Base-by-base conservation (phyloP, 306 rosid species). In the Astragalus glycyphyllos region DNA sequence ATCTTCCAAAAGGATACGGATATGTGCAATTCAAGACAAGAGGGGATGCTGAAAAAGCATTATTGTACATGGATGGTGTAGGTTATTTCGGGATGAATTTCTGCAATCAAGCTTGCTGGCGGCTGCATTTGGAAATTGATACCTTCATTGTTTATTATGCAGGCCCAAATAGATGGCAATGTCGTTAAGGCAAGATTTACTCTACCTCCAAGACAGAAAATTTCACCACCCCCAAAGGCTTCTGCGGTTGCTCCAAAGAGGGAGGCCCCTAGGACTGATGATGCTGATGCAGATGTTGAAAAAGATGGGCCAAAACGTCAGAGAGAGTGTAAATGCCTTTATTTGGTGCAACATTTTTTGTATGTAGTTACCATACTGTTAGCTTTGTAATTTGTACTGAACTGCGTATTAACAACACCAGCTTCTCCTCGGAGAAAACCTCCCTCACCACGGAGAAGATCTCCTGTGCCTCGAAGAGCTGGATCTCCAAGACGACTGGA, bases 81-180 rank as follows among this genome's bases (percentile, higher is more conserved):
- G 68, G 97, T 82, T 71, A 77, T 80, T 38, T 31, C 38, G 17
- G 48, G 71, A 68, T 42, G 64, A 8, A 15, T 74, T 69, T 74
- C 31, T 46, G 2, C 68, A 47, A 20, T 62, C 32, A 69, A 65
- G 53, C 56, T n/a, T 75, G 37, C 32, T 51, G 31, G 54, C n/a
- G 58, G 40, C 17, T 35, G 16, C 73, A 56, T 69, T 31, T 61
- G 17, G 78, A 71, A 35, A 62, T 63, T 67, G 54, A 73, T 77
- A 69, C 53, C 10, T 47, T 71, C 10, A 40, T 45, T 81, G 55
- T 57, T 76, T 75, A 47, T 42, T 69, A 77, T 86, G 81, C 85
- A 95, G 99, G 97, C 92, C 41, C 97, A 95, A 79, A 95, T 95
- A 60, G 99, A 95, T 89, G 99, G 99, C 35, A 95, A 91, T 73